These are phyloP conservation scores for Sporisorium iseilematis-ciliati DNA, from an alignment of 1,284 basidiomycete genomes.

Conservation along the genomic window DNA sequence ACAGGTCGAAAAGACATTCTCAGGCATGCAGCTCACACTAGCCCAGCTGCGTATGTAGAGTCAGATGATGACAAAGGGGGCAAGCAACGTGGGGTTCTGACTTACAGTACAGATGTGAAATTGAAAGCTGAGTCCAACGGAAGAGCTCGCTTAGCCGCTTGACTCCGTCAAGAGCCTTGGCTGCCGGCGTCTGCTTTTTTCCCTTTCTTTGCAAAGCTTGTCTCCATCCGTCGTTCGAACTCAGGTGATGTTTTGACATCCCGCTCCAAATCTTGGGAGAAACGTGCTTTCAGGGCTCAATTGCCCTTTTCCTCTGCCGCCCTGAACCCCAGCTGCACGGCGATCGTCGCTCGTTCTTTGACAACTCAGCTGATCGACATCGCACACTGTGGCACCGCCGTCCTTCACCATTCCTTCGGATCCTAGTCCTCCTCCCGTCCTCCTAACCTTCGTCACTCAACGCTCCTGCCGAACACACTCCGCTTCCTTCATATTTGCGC, in stretches of 20 bases:
- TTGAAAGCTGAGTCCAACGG: background rate
- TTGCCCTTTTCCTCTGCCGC: background rate
- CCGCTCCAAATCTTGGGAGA: constrained; percentile 2
- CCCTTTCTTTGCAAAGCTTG: background rate
- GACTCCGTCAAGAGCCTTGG: background rate
- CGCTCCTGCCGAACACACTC: background rate
- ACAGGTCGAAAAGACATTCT: constrained; percentile 11
- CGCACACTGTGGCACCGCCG: background rate
- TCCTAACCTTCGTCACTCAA: too few relatives aligned
- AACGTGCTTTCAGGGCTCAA: background rate
- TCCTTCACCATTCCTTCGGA: background rate
- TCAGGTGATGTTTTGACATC: constrained; percentile 46
- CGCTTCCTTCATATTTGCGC: background rate
- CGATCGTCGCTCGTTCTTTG: constrained; percentile 20
- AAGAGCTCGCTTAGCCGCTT: constrained; percentile 18
- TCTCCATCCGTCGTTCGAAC: constrained; percentile 41
- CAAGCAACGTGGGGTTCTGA: background rate
- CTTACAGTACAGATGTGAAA: too few relatives aligned
- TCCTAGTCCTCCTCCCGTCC: background rate
- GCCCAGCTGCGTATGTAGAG: background rate
- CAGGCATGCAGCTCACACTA: constrained; percentile 1
- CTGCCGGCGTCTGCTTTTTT: constrained; percentile 37
- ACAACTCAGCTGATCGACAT: constrained; percentile 47
- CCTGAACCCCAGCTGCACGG: constrained; percentile 10
- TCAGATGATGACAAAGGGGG: background rate